Evolutionary conservation across 2,329 filamentous ascomycete species (phyloP), one percentile per base, ranked within the genome.

Genomic region (Colletotrichum lentis): DNA sequence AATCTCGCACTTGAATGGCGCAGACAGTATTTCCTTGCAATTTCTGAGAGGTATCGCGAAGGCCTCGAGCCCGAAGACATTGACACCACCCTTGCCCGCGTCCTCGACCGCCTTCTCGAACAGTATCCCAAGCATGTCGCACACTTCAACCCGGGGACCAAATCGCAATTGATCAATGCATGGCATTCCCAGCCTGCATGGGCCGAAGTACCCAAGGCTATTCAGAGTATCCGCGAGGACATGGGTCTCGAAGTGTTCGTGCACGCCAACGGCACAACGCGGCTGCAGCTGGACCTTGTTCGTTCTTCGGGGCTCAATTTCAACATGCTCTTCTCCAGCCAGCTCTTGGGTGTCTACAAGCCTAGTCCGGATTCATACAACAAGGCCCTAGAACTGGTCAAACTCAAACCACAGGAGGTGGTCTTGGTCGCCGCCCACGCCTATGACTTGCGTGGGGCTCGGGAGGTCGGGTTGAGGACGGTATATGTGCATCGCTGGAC

Each of bases 401-500:
- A 80, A 46, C 71, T 81, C 3, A 73, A 73, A 24, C 77, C 84
- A 0, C 79, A 84, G n/a, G 80, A 86, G 61, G 81, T 80, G 20
- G 79, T 84, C 11, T 78, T 85, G 80, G 83, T 86, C 3, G 84
- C 85, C 3, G 84, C 84, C 1, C 85, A 88, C 77, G 82, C 83
- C 3, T 86, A 85, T 72, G 86, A 87, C 73, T 61, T 84, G 24
- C 76, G 82, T 18, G 85, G 80, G 1, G 86, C 83, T 16, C 81
- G 81, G 71, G 71, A 72, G 1, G 75, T 80, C 5, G 85, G 85
- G 0, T 80, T 88, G 76, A 80, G 76, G 69, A 87, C 84, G 0
- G 75, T 86, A 0, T 87, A 86, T 72, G 75, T 88, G 3, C 76
- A 81, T 70, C 76, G 85, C 22, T 83, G 80, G 80, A 87, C 84